Evolutionary conservation across 768 basidiomycete genomes (phyloP), one percentile per base, ranked within the genome.

Genomic region (Termitomyces sp.): DNA sequence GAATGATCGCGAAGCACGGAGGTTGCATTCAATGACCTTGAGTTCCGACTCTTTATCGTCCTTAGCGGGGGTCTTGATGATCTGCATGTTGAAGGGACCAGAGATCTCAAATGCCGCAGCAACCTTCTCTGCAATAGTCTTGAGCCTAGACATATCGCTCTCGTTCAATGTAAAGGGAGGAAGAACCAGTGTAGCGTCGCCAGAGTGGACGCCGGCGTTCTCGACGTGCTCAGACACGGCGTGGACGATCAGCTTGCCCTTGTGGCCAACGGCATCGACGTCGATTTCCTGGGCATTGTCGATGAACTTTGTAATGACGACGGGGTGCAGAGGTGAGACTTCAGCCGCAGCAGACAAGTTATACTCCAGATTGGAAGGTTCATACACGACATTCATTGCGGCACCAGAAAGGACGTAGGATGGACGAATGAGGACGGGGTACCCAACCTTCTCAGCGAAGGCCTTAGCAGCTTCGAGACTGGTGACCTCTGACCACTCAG

Each of bases 61-160:
- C 5, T 79, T 78, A 2, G 83, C 73, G 12, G 79, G 80, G 71
- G 93, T 93, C 70, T 91, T 86, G 76, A 99, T 98, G 72, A 99
- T 85, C 73, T 99, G 97, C 95, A 99, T 99, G 73, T 99, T 99
- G 87, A 87, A 99, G 7, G 97, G 97, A 36, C 97, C 97, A 27
- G 94, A 97, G 53, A 99, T 98, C 67, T 97, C 81, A 74, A 98
- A 97, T 10, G 95, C 97, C 39, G 81, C 79, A 34, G 94, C 96
- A 60, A 99, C 95, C 76, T 97, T 98, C 72, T 92, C 85, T 0
- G 96, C 93, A 60, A 98, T 98, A 51, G 81, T 83, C 79, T 98
- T 98, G 61, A 98, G 79, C 57, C 95, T 92, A 9, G 79, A 79
- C 77, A 99, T 86, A 65, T 98, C 97, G 27, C 69, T 67, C 45